Evolutionary conservation across 2,329 filamentous ascomycete genomes (phyloP).

Genomic region (Aspergillus texensis): DNA sequence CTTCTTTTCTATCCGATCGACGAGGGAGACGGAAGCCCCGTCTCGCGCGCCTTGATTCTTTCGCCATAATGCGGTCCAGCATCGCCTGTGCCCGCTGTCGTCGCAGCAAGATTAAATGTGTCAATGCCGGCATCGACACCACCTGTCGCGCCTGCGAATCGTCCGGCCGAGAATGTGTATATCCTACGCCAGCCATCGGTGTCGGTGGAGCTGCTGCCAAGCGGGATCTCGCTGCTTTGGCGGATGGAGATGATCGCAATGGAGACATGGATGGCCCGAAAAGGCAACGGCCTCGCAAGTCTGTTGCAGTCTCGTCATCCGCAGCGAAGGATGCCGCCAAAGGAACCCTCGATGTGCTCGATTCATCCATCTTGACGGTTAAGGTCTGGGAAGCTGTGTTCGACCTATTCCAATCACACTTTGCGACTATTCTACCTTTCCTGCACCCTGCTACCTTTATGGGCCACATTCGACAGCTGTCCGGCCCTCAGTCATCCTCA

Average conservation of each 20-base stretch:
- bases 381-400: constrained; percentile 61
- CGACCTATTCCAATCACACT: constrained; percentile 62
- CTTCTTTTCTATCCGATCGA: background rate
- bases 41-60: constrained; percentile 15
- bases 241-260: constrained; percentile 43
- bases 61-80: constrained; percentile 66
- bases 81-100: constrained; percentile 78
- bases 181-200: constrained; percentile 56
- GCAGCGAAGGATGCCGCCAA: constrained; percentile 36
- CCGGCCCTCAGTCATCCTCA: constrained; percentile 24
- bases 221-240: constrained; percentile 40
- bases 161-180: constrained; percentile 71
- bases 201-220: constrained; percentile 36
- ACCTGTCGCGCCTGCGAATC: constrained; percentile 76
- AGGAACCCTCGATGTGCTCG: constrained; percentile 48
- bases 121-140: constrained; percentile 72
- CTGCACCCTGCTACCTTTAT: constrained; percentile 59
- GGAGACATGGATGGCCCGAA: constrained; percentile 48
- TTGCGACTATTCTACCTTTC: constrained; percentile 60
- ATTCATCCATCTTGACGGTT: constrained; percentile 53
- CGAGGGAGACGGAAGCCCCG: constrained; percentile 21
- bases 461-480: constrained; percentile 48
- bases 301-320: constrained; percentile 30
- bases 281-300: constrained; percentile 43
- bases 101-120: constrained; percentile 83